Evolutionary conservation across 495 filamentous ascomycete species (phyloP), one percentile per base, ranked within the genome.

Genomic region (Letharia columbiana): DNA sequence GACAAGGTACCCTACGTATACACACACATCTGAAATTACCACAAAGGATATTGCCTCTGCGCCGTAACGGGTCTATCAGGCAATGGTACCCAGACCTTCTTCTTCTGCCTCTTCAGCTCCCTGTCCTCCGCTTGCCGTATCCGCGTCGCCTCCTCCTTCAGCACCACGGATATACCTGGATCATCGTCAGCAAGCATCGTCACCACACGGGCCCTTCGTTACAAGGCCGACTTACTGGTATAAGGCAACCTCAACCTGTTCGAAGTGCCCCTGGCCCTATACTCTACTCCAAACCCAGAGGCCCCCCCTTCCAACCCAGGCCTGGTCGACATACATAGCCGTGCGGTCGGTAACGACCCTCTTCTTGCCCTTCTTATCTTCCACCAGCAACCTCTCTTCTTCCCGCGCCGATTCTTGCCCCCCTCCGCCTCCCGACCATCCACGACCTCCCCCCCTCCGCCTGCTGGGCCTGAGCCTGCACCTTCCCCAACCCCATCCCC

Each of bases 101-200:
- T 85, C 54, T 83, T 78, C 73, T 84, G 77, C 54, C 80, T 75
- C 75, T 89, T 90, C 71, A 86, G 85, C 72, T 90, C 82, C 65
- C 86, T 81, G 71, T 96, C 91, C 65, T 89, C 77, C 73, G 87
- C 86, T 71, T 89, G 81, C 42, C 94, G 83, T 60, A 96, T 86
- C 41, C 90, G 80, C 2, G 94, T 97, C 74, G 86, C 86, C 75
- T 98, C 90, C 73, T 98, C 94, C 79, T 98, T 98, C 73, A 98
- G 77, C 8, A 96, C 70, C 23, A 98, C 75, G 0, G 88, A 85
- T n/a, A 97, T 83, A 65, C 82, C 89, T 90, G 52, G 1, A n/a
- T 33, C 23, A n/a, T 49, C 45, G 28, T 59, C 57, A 60, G 54
- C 41, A 20, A 31, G 6, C 52, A 59, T 31, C 61, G 10, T 33